Base-by-base conservation (phyloP, 2,329 filamentous ascomycete genomes). In the Colletotrichum endophyticum region DNA sequence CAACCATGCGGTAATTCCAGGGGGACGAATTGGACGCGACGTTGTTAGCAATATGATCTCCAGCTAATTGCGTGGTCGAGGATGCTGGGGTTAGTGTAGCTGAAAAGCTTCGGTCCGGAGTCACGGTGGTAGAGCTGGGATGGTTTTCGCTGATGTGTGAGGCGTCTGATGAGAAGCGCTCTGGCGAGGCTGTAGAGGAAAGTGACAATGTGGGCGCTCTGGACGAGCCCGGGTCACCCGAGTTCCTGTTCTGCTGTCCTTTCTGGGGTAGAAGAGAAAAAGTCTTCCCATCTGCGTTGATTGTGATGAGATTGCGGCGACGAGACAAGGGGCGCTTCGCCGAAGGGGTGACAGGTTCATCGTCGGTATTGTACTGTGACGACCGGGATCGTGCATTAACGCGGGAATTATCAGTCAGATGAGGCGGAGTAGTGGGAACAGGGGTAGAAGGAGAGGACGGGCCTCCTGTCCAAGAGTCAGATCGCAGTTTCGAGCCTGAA, bases 201-300 rank as follows among this genome's bases (percentile, higher is more conserved):
- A 86, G 85, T 49, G 88, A 89, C 63, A 87, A 81, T 19, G 83
- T 84, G 39, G 86, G 83, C 12, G 89, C 89, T 78, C 81, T 81
- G 22, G 82, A 77, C 22, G 83, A 84, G n/a, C 82, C 49, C 13
- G 70, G n/a, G 56, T 70, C 62, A 36, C 34, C 44, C 36, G 63
- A 39, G 32, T 72, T 56, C 59, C 44, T 64, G 59, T 32, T 67
- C 57, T 39, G 70, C 36, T 76, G 70, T 62, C 66, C 67, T 59
- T 62, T 62, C 13, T 88, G 80, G 81, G 82, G 83, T 77, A 87
- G 77, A 72, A 92, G 82, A 19, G 90, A 91, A 79, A 92, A 92
- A 6, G 91, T 92, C 83, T 91, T 91, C 73, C 78, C 79, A 82
- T 92, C 89, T 8, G 89, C 82, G 79, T 92, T 86, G 32, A 92